phyloP scores from a whole-genome alignment of 441 rosid genomes.

The Pelargonium citronellum region DNA sequence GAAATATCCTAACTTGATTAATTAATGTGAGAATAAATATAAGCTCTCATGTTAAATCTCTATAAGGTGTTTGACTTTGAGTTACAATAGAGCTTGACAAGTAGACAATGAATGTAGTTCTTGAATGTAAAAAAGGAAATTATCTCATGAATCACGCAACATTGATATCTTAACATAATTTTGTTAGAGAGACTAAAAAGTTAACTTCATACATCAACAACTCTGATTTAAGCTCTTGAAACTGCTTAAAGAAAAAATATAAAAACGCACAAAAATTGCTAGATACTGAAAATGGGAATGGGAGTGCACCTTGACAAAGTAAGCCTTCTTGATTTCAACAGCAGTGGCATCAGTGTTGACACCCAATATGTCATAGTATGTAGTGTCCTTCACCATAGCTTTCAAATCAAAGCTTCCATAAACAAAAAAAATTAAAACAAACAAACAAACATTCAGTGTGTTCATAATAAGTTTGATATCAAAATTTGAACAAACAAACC shows the following conservation, averaged over 20 bases:
- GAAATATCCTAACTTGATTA: background rate
- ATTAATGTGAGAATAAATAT: background rate
- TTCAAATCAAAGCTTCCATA: constrained; percentile 9
- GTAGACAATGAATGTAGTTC: background rate
- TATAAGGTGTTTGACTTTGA: background rate
- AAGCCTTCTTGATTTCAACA: constrained; percentile 90
- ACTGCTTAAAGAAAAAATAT: background rate
- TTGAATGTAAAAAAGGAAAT: too few species aligned
- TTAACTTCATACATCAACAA: background rate
- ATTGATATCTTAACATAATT: background rate
- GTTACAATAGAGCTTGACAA: background rate
- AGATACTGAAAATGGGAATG: background rate
- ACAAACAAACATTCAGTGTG: background rate
- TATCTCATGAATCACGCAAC: background rate
- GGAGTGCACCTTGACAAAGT: constrained; percentile 58
- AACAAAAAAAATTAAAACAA: constrained; percentile 18
- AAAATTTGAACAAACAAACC: background rate
- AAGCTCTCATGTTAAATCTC: background rate
- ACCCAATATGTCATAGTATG: constrained; percentile 69
- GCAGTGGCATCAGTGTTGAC: constrained; percentile 65
- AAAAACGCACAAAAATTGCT: background rate
- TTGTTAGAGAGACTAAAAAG: background rate
- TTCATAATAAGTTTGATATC: background rate
- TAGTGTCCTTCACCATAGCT: constrained; percentile 57
- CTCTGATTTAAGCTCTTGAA: background rate